Conservation (phyloP, 1,284 basidiomycete genomes). For the Cutaneotrichosporon daszewskae region DNA sequence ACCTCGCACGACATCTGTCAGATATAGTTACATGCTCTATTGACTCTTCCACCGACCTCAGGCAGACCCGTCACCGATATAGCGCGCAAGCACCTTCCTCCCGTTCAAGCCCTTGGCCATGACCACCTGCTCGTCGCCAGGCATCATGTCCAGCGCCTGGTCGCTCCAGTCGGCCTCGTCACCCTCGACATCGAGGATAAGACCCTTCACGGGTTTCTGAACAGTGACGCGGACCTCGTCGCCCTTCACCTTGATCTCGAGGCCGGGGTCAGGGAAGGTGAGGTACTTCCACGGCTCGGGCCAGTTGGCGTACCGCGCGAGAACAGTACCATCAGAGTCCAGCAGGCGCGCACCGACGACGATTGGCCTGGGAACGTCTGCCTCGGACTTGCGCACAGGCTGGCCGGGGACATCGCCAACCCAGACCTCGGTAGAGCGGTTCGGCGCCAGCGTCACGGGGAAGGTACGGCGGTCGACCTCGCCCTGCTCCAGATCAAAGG, state of each 20-base stretch:
- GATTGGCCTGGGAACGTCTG: constrained; percentile 62
- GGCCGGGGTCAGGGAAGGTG: constrained; percentile 62
- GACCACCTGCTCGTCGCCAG: constrained; percentile 66
- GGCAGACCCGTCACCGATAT: constrained; percentile 14
- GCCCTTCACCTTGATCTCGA: constrained; percentile 56
- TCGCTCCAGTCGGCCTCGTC: constrained; percentile 65
- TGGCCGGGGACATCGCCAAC: constrained; percentile 63
- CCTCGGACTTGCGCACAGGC: constrained; percentile 58
- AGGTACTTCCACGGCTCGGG: constrained; percentile 88
- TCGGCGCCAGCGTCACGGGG: constrained; percentile 58
- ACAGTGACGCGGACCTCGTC: constrained; percentile 60
- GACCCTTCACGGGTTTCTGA: constrained; percentile 71
- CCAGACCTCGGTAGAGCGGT: constrained; percentile 76
- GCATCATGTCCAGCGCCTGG: constrained; percentile 80
- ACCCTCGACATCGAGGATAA: constrained; percentile 68
- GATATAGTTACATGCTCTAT: not conserved
- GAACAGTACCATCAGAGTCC: constrained; percentile 48
- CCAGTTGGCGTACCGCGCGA: constrained; percentile 67
- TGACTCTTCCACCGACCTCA: not conserved
- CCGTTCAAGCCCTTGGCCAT: constrained; percentile 61
- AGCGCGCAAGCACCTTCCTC: constrained; percentile 57
- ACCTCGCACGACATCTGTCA: too few species aligned
- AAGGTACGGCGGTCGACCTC: constrained; percentile 53
- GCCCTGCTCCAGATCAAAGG: constrained; percentile 56
- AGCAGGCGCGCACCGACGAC: constrained; percentile 70